phyloP scores from a whole-genome alignment of 495 filamentous ascomycete genomes.

The Rhizodiscina lignyota region DNA sequence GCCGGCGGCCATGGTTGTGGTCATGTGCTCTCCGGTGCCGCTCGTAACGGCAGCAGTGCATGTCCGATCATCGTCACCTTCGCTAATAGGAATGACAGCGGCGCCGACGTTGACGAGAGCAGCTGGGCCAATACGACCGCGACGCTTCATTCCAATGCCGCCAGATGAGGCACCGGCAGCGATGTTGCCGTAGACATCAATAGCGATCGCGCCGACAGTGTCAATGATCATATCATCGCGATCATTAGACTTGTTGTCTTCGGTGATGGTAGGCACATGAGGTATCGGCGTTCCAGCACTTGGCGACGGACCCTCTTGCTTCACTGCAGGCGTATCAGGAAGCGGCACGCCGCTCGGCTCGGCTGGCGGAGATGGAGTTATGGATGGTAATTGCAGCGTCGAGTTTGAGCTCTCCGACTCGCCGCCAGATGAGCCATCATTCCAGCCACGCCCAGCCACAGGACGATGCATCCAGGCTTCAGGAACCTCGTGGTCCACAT shows the following conservation, averaged over 20 bases:
- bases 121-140: conserved; percentile 77
- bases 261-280: conserved; percentile 1
- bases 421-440: too few relatives aligned
- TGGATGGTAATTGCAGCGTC: neutral
- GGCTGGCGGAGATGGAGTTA: too few relatives aligned
- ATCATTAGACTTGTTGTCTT: neutral
- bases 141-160: conserved; percentile 97
- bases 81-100: conserved; percentile 57
- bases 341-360: conserved; percentile 4
- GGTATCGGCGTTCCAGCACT: conserved; percentile 5
- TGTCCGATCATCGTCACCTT: conserved; percentile 39
- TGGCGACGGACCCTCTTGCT: conserved; percentile 3
- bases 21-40: conserved; percentile 95
- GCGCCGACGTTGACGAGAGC: conserved; percentile 85
- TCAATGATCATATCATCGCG: conserved; percentile 52
- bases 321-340: conserved; percentile 5
- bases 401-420: too few relatives aligned
- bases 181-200: conserved; percentile 72
- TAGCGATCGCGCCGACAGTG: conserved; percentile 87
- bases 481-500: too few relatives aligned
- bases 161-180: conserved; percentile 96
- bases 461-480: too few relatives aligned
- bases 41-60: conserved; percentile 68
- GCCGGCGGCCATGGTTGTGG: conserved; percentile 68
- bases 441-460: too few relatives aligned